Base-by-base conservation (phyloP, 805 yeast genomes). In the Yamadazyma ubonensis region DNA sequence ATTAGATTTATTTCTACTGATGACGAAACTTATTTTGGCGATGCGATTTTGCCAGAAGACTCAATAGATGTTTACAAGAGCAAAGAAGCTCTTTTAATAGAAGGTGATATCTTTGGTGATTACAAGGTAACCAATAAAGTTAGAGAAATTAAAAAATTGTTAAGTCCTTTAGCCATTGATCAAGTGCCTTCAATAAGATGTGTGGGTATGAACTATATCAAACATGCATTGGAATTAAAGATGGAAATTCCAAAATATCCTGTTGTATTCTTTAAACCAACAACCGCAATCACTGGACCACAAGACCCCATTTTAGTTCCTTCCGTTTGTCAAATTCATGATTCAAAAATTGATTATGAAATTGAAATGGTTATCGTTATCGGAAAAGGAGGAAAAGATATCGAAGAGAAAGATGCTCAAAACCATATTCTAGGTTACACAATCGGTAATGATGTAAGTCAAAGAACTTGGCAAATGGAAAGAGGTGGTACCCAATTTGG, bases 391-490 rank as follows among this genome's bases (percentile, higher is more conserved):
- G 73, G 75, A 29, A 61, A 57, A 41, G 61, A 73, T 44, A 75
- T 77, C 16, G 35, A 62, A 12, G 61, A 52, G 14, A 66, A 57
- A 14, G 61, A 73, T 14, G 81, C 80, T 4, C 53, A 67, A 35
- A 59, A 65, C 33, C 63, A 75, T 43, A 71, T 77, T 3, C 53
- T 74, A 14, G 83, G 83, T 6, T 77, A 73, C 53, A 52, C 77
- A 2, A 69, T 70, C 15, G 81, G 81, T 4, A 74, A 78, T 53
- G 83, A 77, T 51, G 74, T 77, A 7, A 73, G 79, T 9, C 78
- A 75, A 48, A 61, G 82, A 40, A 68, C 67, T n/a, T 76, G 81
- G 81, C 81, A 78, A 51, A 60, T 66, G 34, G 63, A 69, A 36
- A 78, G 79, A 23, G 78, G 79, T 3, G 48, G 41, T 21, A 64